These are phyloP conservation scores for Malus asiatica DNA, from an alignment of 306 rosid genomes.

Conservation along the genomic window DNA sequence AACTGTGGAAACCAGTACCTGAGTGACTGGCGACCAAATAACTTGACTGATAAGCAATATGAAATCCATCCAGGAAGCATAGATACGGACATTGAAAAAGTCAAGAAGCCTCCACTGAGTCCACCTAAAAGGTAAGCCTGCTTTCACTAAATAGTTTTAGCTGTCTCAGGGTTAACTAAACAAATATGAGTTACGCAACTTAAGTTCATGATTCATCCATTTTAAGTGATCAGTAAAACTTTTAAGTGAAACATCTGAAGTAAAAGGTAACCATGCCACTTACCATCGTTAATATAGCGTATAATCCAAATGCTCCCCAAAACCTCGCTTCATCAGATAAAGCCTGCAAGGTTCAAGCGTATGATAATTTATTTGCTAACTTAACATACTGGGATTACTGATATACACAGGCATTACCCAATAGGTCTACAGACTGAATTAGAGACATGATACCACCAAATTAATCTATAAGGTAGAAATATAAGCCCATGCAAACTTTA, in stretches of 20 bases:
- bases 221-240: not conserved
- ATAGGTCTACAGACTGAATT: not conserved
- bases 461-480: not conserved
- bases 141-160: slow-evolving; percentile 42
- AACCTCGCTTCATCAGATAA: slow-evolving; percentile 76
- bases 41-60: slow-evolving; percentile 55
- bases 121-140: slow-evolving; percentile 92
- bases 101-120: slow-evolving; percentile 80
- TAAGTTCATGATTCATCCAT: slow-evolving; percentile 1
- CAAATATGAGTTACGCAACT: not conserved
- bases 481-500: not conserved
- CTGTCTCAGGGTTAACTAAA: slow-evolving; percentile 4
- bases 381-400: not conserved
- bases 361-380: slow-evolving; percentile 13
- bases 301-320: slow-evolving; percentile 94
- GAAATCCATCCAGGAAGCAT: slow-evolving; percentile 83
- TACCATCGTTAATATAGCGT: slow-evolving; percentile 67
- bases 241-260: not conserved
- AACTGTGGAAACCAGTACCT: slow-evolving; percentile 41
- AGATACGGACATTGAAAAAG: slow-evolving; percentile 52
- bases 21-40: slow-evolving; percentile 51
- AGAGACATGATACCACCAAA: not conserved
- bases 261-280: slow-evolving; percentile 8
- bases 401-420: not conserved
- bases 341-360: slow-evolving; percentile 46